Percentiles rank a stretch among this genome's conserved stretches.
Evolutionary conservation across 78 protist genomes (phyloP).

Genomic region (slime mould (Dictyostelium discoideum)): DNA sequence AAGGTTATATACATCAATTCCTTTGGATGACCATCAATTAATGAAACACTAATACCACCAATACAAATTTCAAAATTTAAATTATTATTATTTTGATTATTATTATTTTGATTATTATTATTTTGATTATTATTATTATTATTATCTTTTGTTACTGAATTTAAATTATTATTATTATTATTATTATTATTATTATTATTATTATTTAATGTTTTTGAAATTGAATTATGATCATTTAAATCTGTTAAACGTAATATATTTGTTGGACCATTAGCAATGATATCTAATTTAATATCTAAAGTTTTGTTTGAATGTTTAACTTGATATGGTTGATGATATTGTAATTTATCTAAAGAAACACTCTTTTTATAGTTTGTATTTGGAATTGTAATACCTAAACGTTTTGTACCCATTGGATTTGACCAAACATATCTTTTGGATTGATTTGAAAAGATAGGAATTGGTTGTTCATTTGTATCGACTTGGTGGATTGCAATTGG

Average conservation of each 20-base stretch:
- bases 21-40: slow-evolving; percentile 45
- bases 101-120: no score
- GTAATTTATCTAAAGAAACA: slow-evolving; percentile 38
- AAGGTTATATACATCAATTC: slow-evolving; percentile 39
- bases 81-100: not conserved
- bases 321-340: slow-evolving; percentile 8
- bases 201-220: not conserved
- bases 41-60: slow-evolving; percentile 30
- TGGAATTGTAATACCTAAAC: slow-evolving; percentile 16
- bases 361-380: slow-evolving; percentile 30
- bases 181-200: no score
- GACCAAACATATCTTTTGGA: slow-evolving; percentile 43
- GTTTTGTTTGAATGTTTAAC: not conserved
- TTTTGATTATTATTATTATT: not conserved
- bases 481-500: slow-evolving; percentile 29
- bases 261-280: slow-evolving; percentile 66
- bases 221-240: slow-evolving; percentile 5
- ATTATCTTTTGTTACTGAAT: not conserved
- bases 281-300: slow-evolving; percentile 8
- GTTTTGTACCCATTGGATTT: slow-evolving; percentile 17
- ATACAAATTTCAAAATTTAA: slow-evolving; percentile 4
- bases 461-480: not conserved
- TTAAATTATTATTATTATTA: not conserved
- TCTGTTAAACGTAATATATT: slow-evolving; percentile 42
- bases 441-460: not conserved